Percentiles rank a stretch among this genome's conserved stretches.
Conservation (phyloP, 2,329 filamentous ascomycete genomes). For the Aspergillus calidoustus region DNA sequence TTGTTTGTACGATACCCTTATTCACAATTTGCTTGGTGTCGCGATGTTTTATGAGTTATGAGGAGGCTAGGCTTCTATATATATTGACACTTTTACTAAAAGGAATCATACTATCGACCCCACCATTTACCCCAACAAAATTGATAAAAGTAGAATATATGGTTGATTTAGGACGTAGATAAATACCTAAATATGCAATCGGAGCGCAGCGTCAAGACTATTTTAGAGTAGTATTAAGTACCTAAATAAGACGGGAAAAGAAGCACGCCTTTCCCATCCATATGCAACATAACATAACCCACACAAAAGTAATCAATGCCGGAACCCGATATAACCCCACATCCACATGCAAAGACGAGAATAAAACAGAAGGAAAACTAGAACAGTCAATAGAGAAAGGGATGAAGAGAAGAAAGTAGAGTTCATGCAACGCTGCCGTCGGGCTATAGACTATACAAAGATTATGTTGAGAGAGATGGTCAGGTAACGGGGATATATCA, state of each 20-base stretch:
- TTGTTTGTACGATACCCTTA: background rate
- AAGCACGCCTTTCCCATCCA: background rate
- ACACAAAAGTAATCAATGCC: background rate
- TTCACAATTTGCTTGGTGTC: background rate
- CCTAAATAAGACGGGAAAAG: background rate
- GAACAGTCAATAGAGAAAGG: background rate
- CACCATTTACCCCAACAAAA: background rate
- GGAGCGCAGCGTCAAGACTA: background rate
- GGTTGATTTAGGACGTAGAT: background rate
- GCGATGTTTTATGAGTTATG: background rate
- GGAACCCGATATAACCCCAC: constrained; percentile 4
- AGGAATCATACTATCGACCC: background rate
- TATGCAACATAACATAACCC: constrained; percentile 7
- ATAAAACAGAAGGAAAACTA: background rate
- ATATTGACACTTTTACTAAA: background rate
- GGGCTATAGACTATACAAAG: constrained; percentile 2
- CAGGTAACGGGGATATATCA: background rate
- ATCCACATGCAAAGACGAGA: constrained; percentile 7
- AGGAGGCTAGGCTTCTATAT: background rate
- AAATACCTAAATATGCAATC: background rate
- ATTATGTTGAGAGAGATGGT: background rate
- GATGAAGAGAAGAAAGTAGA: background rate
- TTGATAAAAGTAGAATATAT: background rate
- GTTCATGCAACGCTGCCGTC: constrained; percentile 5
- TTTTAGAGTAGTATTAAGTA: background rate